Percentiles rank a stretch among this genome's conserved stretches.
These are phyloP conservation scores for Diplosphaera chodatii DNA, from an alignment of 139 green algal species.

Conservation along the genomic window DNA sequence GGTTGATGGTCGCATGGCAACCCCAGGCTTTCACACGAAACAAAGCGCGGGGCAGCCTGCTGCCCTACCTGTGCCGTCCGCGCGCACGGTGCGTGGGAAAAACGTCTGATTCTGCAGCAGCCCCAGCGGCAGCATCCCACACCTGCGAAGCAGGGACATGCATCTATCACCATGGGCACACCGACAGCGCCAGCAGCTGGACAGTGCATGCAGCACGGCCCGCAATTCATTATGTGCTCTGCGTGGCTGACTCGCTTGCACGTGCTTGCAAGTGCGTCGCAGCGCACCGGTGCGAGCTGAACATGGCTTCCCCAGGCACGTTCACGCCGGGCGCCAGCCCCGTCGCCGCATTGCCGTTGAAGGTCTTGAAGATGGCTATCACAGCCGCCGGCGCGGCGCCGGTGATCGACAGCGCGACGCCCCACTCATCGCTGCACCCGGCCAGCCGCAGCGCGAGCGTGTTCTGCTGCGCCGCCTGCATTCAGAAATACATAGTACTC, in stretches of 20 bases:
- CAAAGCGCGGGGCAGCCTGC: too few species aligned
- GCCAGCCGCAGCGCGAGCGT: neutral
- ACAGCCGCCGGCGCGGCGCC: neutral
- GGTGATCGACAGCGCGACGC: neutral
- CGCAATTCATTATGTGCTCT: too few species aligned
- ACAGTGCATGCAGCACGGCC: too few species aligned
- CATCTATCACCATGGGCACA: too few species aligned
- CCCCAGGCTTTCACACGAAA: too few species aligned
- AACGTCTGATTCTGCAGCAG: neutral
- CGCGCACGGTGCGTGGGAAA: neutral
- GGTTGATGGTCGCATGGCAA: too few species aligned
- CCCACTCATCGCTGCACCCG: neutral
- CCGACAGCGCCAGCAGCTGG: too few species aligned
- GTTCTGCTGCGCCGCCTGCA: too few species aligned
- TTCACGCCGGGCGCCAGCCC: neutral
- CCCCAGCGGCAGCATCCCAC: neutral
- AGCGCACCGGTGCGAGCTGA: neutral
- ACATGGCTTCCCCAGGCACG: neutral
- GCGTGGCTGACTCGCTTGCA: too few species aligned
- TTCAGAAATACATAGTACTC: too few species aligned
- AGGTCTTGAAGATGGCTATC: neutral
- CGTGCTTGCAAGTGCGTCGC: neutral
- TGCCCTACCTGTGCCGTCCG: neutral
- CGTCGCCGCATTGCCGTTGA: neutral
- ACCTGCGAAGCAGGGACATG: neutral